A percentile compares a stretch with the other conserved stretches of the same genome.
Conservation (phyloP, 495 filamentous ascomycete genomes). For the Jackrogersella minutella region DNA sequence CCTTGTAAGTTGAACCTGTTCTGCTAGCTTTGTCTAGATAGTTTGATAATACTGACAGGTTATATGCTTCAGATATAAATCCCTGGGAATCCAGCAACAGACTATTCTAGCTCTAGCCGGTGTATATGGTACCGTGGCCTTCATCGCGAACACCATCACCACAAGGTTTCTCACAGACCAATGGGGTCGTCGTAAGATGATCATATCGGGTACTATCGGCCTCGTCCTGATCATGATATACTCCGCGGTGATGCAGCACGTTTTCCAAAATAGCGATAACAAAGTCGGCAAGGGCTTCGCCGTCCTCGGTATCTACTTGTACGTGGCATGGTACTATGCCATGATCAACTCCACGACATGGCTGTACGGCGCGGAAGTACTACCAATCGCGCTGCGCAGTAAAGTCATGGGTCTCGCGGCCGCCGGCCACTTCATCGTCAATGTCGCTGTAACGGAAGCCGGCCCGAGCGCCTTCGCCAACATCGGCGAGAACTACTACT, state of each 20-base stretch:
- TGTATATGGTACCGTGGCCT: constrained; percentile 65
- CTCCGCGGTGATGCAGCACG: constrained; percentile 64
- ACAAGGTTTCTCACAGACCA: constrained; percentile 64
- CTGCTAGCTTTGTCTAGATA: too few species aligned
- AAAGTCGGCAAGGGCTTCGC: constrained; percentile 67
- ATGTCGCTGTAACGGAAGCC: constrained; percentile 67
- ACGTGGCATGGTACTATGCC: constrained; percentile 64
- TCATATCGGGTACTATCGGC: constrained; percentile 58
- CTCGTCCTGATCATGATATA: constrained; percentile 66
- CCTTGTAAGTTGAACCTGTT: constrained; percentile 48
- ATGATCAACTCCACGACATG: constrained; percentile 69
- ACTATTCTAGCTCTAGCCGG: constrained; percentile 63
- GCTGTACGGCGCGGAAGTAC: constrained; percentile 67
- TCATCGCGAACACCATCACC: constrained; percentile 60
- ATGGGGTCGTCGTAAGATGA: constrained; percentile 69
- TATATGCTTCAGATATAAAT: too few species aligned
- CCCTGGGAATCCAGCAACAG: constrained; percentile 59
- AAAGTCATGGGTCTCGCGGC: constrained; percentile 68
- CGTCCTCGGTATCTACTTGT: constrained; percentile 67
- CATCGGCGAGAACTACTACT: constrained; percentile 68
- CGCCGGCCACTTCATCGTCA: constrained; percentile 65
- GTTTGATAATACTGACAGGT: too few species aligned
- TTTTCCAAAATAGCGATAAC: constrained; percentile 65
- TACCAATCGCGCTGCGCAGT: constrained; percentile 64
- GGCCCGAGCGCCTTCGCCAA: constrained; percentile 66